A percentile compares a stretch with the other conserved stretches of the same genome.
These are phyloP conservation scores for Arctostaphylos glauca DNA, from an alignment of 148 eudicot species.

Conservation along the genomic window DNA sequence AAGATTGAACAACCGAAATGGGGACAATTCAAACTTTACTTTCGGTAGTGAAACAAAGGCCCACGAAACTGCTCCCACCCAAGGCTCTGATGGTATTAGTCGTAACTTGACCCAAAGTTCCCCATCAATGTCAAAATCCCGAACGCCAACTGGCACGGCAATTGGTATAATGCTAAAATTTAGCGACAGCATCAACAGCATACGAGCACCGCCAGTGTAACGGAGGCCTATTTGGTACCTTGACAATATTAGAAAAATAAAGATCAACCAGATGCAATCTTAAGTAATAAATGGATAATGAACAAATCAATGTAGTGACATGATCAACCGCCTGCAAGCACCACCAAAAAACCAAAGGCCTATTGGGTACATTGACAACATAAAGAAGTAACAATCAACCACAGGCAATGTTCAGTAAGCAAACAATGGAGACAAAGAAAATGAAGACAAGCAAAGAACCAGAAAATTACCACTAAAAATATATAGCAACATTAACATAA, in stretches of 20 bases:
- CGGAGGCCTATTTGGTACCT: constrained; percentile 99
- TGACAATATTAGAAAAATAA: constrained; percentile 15
- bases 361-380: constrained; percentile 74
- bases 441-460: neutral
- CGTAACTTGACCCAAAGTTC: constrained; percentile 94
- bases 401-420: neutral
- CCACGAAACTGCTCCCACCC: constrained; percentile 97
- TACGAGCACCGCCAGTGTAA: constrained; percentile 96
- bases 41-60: constrained; percentile 98
- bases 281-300: neutral
- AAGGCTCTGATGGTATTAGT: constrained; percentile 82
- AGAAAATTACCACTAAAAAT: neutral
- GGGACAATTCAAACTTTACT: constrained; percentile 75
- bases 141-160: constrained; percentile 85
- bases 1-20: constrained; percentile 90
- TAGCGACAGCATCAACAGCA: constrained; percentile 79
- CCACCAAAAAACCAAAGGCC: constrained; percentile 95
- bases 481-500: neutral
- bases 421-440: neutral
- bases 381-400: neutral
- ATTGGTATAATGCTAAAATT: constrained; percentile 81
- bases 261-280: neutral
- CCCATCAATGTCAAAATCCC: constrained; percentile 96
- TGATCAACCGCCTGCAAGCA: constrained; percentile 78
- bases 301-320: constrained; percentile 50